phyloP scores from a whole-genome alignment of 2,329 filamentous ascomycete genomes.

The Venturiaceae sp. region DNA sequence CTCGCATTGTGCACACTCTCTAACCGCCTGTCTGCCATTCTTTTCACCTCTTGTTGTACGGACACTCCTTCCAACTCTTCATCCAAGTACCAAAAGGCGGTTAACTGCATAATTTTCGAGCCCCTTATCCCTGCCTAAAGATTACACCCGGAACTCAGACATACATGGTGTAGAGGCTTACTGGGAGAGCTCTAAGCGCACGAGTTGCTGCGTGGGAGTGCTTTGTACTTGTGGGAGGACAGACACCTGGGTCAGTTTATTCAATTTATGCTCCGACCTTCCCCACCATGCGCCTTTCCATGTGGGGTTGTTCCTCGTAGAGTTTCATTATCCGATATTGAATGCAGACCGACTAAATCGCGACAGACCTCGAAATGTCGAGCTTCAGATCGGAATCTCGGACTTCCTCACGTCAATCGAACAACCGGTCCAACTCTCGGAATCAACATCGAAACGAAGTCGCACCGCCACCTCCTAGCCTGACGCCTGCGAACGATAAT shows the following conservation, averaged over 20 bases:
- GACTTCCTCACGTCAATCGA: constrained; percentile 2
- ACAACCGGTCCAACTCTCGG: neutral
- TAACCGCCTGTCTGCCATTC: constrained; percentile 1
- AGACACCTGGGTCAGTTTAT: constrained; percentile 3
- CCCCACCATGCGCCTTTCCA: constrained; percentile 4
- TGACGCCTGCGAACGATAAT: constrained; percentile 37
- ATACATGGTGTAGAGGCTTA: constrained; percentile 20
- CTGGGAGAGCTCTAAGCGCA: constrained; percentile 6
- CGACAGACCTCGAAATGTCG: neutral
- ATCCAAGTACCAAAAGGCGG: constrained; percentile 20
- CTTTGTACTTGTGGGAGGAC: constrained; percentile 1
- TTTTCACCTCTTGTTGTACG: constrained; percentile 16
- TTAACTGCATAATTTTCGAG: constrained; percentile 30
- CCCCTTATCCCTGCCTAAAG: constrained; percentile 23
- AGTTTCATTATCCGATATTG: neutral
- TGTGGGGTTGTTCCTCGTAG: constrained; percentile 3
- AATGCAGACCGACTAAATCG: neutral
- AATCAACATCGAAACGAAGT: constrained; percentile 10
- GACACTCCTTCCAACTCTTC: constrained; percentile 11
- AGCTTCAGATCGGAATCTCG: constrained; percentile 1
- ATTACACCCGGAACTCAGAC: constrained; percentile 26
- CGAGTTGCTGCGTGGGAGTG: constrained; percentile 3
- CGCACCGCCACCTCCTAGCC: constrained; percentile 17
- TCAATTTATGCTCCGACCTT: constrained; percentile 4
- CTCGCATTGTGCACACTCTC: neutral